Conservation (phyloP, 768 basidiomycete species). For the Mycena amicta region DNA sequence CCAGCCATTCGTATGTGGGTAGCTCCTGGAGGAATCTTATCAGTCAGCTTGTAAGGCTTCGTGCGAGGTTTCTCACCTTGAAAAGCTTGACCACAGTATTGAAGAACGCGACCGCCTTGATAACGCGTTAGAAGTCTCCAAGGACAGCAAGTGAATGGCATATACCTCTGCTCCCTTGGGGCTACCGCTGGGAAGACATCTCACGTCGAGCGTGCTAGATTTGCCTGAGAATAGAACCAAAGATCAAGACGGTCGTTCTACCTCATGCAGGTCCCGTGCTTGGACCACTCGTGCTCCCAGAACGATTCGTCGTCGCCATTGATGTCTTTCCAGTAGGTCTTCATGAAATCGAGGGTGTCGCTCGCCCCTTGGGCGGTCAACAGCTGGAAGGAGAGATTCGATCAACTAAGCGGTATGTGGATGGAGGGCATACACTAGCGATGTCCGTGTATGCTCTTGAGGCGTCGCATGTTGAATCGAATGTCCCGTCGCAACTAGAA, state of each 20-base stretch:
- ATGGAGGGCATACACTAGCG: slow-evolving; percentile 39
- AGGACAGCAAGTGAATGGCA: not conserved
- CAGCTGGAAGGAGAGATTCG: slow-evolving; percentile 48
- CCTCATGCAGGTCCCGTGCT: slow-evolving; percentile 32
- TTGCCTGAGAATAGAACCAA: too few species aligned
- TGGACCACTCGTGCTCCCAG: slow-evolving; percentile 79
- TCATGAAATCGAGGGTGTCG: slow-evolving; percentile 63
- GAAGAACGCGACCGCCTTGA: slow-evolving; percentile 70
- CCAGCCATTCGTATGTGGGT: slow-evolving; percentile 75
- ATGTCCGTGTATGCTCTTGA: slow-evolving; percentile 51
- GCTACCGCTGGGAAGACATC: slow-evolving; percentile 64
- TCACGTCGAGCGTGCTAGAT: slow-evolving; percentile 57
- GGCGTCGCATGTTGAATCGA: slow-evolving; percentile 44
- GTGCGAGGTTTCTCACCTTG: too few species aligned
- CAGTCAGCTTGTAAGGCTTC: too few species aligned
- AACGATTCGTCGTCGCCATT: slow-evolving; percentile 62
- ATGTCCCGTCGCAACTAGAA: slow-evolving; percentile 65
- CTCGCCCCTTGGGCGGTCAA: slow-evolving; percentile 58
- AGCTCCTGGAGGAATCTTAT: too few species aligned
- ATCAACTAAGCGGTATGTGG: too few species aligned
- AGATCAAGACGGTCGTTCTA: too few species aligned
- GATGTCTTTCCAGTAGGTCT: slow-evolving; percentile 40
- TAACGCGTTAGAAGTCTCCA: not conserved
- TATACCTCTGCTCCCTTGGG: slow-evolving; percentile 60
- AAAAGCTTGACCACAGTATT: slow-evolving; percentile 52